Conservation (phyloP, 192 early-diverging fungal genomes). For the Coemansia sp. region DNA sequence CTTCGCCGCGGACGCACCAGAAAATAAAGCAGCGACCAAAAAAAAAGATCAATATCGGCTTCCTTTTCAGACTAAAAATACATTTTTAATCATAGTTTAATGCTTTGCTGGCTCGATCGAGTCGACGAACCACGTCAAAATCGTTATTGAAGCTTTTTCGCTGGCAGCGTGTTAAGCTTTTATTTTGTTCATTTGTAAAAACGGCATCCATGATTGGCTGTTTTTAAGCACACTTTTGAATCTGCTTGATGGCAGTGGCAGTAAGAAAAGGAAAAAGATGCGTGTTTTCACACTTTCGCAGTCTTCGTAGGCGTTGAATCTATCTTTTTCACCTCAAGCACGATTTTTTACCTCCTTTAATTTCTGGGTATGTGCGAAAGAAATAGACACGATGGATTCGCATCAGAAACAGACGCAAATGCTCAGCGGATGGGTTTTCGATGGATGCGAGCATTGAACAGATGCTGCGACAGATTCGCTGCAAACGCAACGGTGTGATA, state of each 20-base stretch:
- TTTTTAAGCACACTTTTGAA: not conserved
- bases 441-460: not conserved
- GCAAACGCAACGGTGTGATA: too few species aligned
- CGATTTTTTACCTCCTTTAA: conserved; percentile 6
- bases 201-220: too few species aligned
- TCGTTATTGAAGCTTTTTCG: too few species aligned
- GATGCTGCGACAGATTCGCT: not conserved
- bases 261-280: not conserved
- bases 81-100: too few species aligned
- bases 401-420: not conserved
- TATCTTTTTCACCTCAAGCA: conserved; percentile 14
- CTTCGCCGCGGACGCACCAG: conserved; percentile 57
- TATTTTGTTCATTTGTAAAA: too few species aligned
- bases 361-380: conserved; percentile 11
- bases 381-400: conserved; percentile 5
- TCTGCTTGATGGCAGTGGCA: not conserved
- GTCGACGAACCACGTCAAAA: too few species aligned
- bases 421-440: too few species aligned
- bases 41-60: too few species aligned
- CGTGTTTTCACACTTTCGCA: not conserved
- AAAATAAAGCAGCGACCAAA: conserved; percentile 18
- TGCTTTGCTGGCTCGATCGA: too few species aligned
- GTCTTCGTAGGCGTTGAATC: conserved; percentile 4
- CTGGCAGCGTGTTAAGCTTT: too few species aligned
- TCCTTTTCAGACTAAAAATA: too few species aligned